Base-by-base conservation (phyloP, 257 asterid species). In the Handroanthus guayacan region DNA sequence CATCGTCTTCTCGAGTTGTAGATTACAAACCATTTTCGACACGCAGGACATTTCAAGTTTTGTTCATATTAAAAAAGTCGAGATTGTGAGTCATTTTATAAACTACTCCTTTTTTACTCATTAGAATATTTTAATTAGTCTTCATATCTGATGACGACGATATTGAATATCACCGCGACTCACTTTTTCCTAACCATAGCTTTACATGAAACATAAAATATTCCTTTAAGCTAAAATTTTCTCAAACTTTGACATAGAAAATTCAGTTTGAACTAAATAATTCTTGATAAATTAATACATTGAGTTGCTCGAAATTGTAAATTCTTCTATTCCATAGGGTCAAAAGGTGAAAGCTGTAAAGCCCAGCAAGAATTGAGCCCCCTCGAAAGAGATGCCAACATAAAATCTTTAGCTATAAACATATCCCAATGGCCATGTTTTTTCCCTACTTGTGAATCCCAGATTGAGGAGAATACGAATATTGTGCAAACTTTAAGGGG, bases 401-500 rank as follows among this genome's bases (percentile, higher is more conserved):
- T 9, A 56, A 7, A n/a, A 20, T 14, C 13, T 75, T 66, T 41
- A 54, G 69, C 55, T 63, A 54, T 43, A 52, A 51, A 37, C 45
- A 17, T 48, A 66, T 73, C 72, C 78, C 63, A 70, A 20, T 62
- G 74, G 66, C 60, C 68, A 3, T 37, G 58, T 5, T 20, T 50
- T 52, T 47, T 14, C 34, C 41, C 4, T 5, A 75, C 52, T 66
- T 51, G 17, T 78, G 36, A 70, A 80, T 68, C 78, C 76, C 38
- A 80, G 64, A 39, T 65, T 45, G 63, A 80, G 62, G 62, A 62
- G 84, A 80, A 80, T 75, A 64, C 41, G 82, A 76, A 80, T 74
- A 80, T 69, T 52, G 39, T 62, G 71, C 71, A 74, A 25, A 36
- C 58, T 17, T 61, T 47, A 31, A 38, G 50, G 70, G 14, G 37